Base-by-base conservation (phyloP, 73 alveolate species). In the Symbiodinium natans region DNA sequence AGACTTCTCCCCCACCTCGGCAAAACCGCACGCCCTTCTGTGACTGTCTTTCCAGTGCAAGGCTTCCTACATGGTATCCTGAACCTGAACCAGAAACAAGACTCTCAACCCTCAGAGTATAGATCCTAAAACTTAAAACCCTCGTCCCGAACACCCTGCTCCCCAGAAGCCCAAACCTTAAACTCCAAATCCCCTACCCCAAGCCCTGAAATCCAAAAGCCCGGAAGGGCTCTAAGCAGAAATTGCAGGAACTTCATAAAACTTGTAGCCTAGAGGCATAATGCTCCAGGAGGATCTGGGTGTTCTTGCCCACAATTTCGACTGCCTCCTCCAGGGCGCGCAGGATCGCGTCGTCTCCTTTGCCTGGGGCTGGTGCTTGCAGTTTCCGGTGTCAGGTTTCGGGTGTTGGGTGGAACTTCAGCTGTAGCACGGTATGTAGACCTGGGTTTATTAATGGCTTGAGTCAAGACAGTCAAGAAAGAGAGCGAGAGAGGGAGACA, bases 251-350 rank as follows among this genome's bases (percentile, higher is more conserved):
- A n/a, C n/a, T n/a, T n/a, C n/a, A n/a, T n/a, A n/a, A n/a, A n/a
- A n/a, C n/a, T n/a, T n/a, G n/a, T 15, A 3, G 75, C 77, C 31
- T 5, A 0, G 74, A 3, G 38, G 63, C 92, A 68, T 83, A 83
- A 40, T 83, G 56, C 19, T 83, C 92, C 75, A 83, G 31, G 40
- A 83, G 46, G 5, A 83, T 27, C 75, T 83, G 92, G 33, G 92
- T 83, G 92, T 83, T 83, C 38, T 83, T 83, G 59, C 92, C 92
- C 9, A 83, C 43, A n/a, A 83, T 42, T 40, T 83, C 92, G 41
- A 83, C 92, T 4, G 92, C 92, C 31, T 83, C 92, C 43, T 83
- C 92, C 92, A 83, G 17, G 8, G 92, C 92, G 42, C 92, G 77
- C 59, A 83, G 92, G 33, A 83, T 83, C 43, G 92, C 92, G 13